phyloP scores from a whole-genome alignment of 805 yeast genomes.

The Ogataea saltuana region DNA sequence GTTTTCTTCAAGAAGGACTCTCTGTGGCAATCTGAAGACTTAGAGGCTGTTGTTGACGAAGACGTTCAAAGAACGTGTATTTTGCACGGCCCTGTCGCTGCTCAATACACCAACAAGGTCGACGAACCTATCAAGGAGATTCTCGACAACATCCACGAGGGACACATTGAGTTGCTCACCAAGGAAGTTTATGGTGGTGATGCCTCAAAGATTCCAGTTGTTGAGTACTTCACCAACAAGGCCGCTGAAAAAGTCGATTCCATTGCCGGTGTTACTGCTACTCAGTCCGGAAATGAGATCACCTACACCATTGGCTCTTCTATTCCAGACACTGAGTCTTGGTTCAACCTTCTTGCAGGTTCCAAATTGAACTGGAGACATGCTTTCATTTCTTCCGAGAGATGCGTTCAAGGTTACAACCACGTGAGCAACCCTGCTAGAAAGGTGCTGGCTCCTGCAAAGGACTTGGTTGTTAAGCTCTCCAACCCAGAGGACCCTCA shows the following conservation, averaged over 20 bases:
- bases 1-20: slow-evolving; percentile 98
- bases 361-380: slow-evolving; percentile 80
- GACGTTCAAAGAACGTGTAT: slow-evolving; percentile 99
- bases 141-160: slow-evolving; percentile 84
- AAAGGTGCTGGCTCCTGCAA: slow-evolving; percentile 74
- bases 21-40: slow-evolving; percentile 97
- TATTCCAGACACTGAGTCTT: slow-evolving; percentile 43
- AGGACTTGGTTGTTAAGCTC: slow-evolving; percentile 61
- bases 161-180: slow-evolving; percentile 74
- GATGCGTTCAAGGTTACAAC: slow-evolving; percentile 82
- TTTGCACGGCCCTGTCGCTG: slow-evolving; percentile 98
- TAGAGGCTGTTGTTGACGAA: slow-evolving; percentile 92
- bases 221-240: slow-evolving; percentile 84
- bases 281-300: slow-evolving; percentile 34
- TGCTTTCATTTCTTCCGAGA: slow-evolving; percentile 77
- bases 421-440: slow-evolving; percentile 78
- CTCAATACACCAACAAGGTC: slow-evolving; percentile 80
- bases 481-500: slow-evolving; percentile 48
- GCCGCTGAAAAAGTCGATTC: slow-evolving; percentile 43
- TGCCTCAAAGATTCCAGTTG: slow-evolving; percentile 72
- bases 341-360: slow-evolving; percentile 88
- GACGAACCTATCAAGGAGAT: slow-evolving; percentile 93
- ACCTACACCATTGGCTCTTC: slow-evolving; percentile 41
- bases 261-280: slow-evolving; percentile 40
- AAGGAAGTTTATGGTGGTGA: slow-evolving; percentile 72